A percentile compares a stretch with the other conserved stretches of the same genome.
Evolutionary conservation across 2,329 filamentous ascomycete species (phyloP).

Genomic region (Juglanconis oblonga): DNA sequence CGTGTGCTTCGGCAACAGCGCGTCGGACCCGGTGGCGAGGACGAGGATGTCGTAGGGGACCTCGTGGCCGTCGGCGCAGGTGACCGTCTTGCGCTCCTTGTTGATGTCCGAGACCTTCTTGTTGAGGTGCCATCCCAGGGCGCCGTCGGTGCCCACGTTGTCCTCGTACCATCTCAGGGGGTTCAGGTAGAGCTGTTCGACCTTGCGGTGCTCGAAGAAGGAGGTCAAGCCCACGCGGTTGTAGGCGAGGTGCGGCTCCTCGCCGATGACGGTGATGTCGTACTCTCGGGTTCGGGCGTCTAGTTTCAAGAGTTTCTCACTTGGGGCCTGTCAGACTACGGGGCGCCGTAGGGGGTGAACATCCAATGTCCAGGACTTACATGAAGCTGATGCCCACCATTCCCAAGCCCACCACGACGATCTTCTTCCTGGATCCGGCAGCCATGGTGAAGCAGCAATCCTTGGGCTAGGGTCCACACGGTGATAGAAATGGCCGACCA

Average conservation of each 20-base stretch:
- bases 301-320: constrained; percentile 85
- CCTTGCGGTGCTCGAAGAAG: constrained; percentile 82
- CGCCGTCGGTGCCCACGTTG: constrained; percentile 56
- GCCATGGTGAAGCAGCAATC: constrained; percentile 32
- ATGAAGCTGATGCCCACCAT: constrained; percentile 92
- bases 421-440: constrained; percentile 51
- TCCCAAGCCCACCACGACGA: constrained; percentile 83
- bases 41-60: constrained; percentile 79
- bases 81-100: constrained; percentile 61
- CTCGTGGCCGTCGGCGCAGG: constrained; percentile 65
- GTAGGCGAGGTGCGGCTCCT: constrained; percentile 84
- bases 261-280: constrained; percentile 80
- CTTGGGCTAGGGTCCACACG: not conserved
- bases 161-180: constrained; percentile 76
- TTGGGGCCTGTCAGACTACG: constrained; percentile 39
- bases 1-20: constrained; percentile 67
- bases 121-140: constrained; percentile 71
- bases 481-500: not conserved
- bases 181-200: constrained; percentile 87
- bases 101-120: constrained; percentile 69
- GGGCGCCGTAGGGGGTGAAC: no score
- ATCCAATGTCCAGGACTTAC: constrained; percentile 47
- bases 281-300: constrained; percentile 75
- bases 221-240: constrained; percentile 86
- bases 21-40: constrained; percentile 83